Conservation (phyloP, 1,139 yeast species). For the Kluyveromyces marxianus region DNA sequence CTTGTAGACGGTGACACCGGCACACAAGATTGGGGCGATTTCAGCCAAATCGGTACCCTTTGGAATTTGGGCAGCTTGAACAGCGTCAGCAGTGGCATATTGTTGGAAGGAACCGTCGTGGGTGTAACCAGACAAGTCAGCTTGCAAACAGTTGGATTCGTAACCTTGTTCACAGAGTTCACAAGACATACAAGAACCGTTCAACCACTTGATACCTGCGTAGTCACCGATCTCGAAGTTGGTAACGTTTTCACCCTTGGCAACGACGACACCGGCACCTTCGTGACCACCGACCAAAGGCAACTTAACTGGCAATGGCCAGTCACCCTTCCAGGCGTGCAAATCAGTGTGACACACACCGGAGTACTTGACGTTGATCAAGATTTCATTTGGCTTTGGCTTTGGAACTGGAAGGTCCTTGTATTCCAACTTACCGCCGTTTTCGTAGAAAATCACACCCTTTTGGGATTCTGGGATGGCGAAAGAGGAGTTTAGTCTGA, state of each 20-base stretch:
- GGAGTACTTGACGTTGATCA: conserved; percentile 55
- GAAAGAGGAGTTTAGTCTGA: conserved; percentile 5
- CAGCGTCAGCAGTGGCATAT: conserved; percentile 60
- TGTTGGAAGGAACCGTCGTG: conserved; percentile 66
- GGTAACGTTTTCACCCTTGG: conserved; percentile 47
- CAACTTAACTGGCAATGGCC: conserved; percentile 54
- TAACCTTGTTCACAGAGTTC: conserved; percentile 48
- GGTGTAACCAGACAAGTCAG: conserved; percentile 60
- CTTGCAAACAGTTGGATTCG: conserved; percentile 53
- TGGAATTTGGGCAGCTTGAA: conserved; percentile 58
- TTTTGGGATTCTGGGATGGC: conserved; percentile 42
- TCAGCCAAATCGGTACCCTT: conserved; percentile 49
- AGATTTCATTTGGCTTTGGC: conserved; percentile 53
- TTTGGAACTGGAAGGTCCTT: conserved; percentile 53
- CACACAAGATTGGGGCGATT: conserved; percentile 58
- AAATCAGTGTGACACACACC: conserved; percentile 67
- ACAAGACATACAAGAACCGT: conserved; percentile 55
- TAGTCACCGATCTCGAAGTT: conserved; percentile 56
- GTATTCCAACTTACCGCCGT: conserved; percentile 44
- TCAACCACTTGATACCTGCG: conserved; percentile 63
- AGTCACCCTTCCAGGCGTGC: conserved; percentile 67
- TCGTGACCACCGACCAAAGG: conserved; percentile 68
- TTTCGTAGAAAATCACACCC: conserved; percentile 44
- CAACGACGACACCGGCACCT: conserved; percentile 63
- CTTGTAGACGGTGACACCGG: conserved; percentile 63